Evolutionary conservation across 108 stramenopile species (phyloP), one percentile per base, ranked within the genome.

Genomic region (Aurantiochytrium sp.): DNA sequence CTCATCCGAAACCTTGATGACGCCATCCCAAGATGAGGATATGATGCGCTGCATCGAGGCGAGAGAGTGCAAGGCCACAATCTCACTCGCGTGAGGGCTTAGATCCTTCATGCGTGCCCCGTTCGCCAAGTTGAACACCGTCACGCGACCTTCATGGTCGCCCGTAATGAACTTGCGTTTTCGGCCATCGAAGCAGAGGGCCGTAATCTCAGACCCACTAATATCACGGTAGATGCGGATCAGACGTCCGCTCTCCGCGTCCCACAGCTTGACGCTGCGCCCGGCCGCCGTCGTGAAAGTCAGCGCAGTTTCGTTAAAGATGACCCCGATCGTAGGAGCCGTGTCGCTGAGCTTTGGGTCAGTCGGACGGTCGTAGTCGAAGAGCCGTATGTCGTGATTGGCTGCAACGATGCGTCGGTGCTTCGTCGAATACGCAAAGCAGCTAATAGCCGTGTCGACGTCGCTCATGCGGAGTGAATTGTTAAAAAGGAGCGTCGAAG

Each of bases 41-140:
- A 90, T 18, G 44, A 90, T 58, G 43, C 90, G 88, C 59, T 89
- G 87, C 16, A 5, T n/a, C 8, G 25, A 88, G 29, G 71, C 58
- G 6, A 90, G 55, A 12, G 76, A 83, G 10, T 83, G 49, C 16
- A 89, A 44, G 8, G 89, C 90, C 25, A 92, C 92, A 44, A 93
- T 91, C 10, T 92, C 72, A 10, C 89, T 88, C 28, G n/a, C 51
- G 16, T 89, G 90, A 23, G 90, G 55, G 60, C 91, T 88, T 18
- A 92, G 87, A 43, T 92, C 88, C 58, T 94, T 94, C 93, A 94
- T 94, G 55, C 58, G 72, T 21, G 92, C 92, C 4, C 93, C 93
- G 88, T 93, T 93, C 29, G 88, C 44, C 51, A 88, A 90, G 55
- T 94, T 94, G 92, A 93, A 93, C 18, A 92, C 91, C 4, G 47